Conservation (phyloP, 345 rosid species). For the Citrus cavaleriei region DNA sequence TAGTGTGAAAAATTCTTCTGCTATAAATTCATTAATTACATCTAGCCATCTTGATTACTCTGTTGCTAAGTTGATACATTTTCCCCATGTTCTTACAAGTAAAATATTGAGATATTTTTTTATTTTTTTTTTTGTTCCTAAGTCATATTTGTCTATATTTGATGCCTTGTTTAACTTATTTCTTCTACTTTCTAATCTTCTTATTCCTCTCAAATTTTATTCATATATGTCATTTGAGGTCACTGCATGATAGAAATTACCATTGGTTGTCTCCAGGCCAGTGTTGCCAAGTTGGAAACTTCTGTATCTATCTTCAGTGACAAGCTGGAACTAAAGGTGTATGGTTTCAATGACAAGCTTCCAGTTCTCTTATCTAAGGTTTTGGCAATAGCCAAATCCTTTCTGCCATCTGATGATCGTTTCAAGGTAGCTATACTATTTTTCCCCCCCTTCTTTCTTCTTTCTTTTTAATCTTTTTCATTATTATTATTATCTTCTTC, state of each 20-base stretch:
- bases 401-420: slow-evolving; percentile 69
- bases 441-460: not conserved
- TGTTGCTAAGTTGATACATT: not conserved
- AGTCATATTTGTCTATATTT: not conserved
- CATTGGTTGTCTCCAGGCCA: slow-evolving; percentile 59
- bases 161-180: not conserved
- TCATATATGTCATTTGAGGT: slow-evolving; percentile 2
- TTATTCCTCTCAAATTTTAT: not conserved
- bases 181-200: not conserved
- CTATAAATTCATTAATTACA: too few species aligned
- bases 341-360: slow-evolving; percentile 91
- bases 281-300: slow-evolving; percentile 90
- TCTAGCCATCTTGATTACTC: not conserved
- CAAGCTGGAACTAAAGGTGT: slow-evolving; percentile 84
- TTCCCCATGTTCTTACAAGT: not conserved
- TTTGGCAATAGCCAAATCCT: slow-evolving; percentile 67
- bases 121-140: not conserved
- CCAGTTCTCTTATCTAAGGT: slow-evolving; percentile 67
- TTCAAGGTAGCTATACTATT: slow-evolving; percentile 52
- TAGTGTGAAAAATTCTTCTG: too few species aligned
- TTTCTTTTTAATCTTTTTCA: too few species aligned
- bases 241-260: not conserved
- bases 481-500: too few species aligned
- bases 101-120: not conserved
- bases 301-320: slow-evolving; percentile 61